Conservation (phyloP, 257 asterid genomes). For the Nicotiana otophora region DNA sequence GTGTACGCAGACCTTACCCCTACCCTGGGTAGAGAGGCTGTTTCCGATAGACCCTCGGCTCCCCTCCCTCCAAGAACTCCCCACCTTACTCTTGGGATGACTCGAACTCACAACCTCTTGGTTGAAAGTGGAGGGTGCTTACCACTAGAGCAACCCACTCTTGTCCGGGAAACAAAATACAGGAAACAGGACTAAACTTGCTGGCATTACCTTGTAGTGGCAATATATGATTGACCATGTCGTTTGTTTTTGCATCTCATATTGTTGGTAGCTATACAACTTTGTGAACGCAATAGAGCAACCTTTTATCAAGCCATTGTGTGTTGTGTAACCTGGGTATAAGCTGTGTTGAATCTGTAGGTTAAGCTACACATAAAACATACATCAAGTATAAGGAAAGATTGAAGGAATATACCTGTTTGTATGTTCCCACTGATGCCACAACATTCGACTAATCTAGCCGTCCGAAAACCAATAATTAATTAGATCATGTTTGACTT, state of each 20-base stretch:
- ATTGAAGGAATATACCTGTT: neutral
- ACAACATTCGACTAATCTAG: neutral
- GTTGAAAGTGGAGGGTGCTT: no score
- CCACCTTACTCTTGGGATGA: no score
- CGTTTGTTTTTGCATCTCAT: neutral
- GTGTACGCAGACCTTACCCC: no score
- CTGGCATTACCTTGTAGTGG: neutral
- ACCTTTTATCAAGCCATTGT: neutral
- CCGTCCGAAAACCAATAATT: slow-evolving; percentile 6
- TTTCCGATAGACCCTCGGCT: no score
- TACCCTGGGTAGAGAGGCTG: no score
- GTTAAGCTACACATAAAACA: neutral
- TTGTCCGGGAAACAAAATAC: neutral
- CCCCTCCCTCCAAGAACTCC: no score
- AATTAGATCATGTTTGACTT: neutral
- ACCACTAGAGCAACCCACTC: no score
- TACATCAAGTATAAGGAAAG: neutral
- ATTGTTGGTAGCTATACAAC: neutral
- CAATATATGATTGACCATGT: neutral
- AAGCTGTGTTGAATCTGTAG: neutral
- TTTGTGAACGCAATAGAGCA: neutral
- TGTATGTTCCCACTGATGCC: neutral
- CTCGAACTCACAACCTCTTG: no score
- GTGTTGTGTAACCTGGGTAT: neutral
- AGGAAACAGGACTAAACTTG: neutral